Evolutionary conservation across 345 rosid species (phyloP), one percentile per base, ranked within the genome.

Genomic region (Eucalyptus viminalis): DNA sequence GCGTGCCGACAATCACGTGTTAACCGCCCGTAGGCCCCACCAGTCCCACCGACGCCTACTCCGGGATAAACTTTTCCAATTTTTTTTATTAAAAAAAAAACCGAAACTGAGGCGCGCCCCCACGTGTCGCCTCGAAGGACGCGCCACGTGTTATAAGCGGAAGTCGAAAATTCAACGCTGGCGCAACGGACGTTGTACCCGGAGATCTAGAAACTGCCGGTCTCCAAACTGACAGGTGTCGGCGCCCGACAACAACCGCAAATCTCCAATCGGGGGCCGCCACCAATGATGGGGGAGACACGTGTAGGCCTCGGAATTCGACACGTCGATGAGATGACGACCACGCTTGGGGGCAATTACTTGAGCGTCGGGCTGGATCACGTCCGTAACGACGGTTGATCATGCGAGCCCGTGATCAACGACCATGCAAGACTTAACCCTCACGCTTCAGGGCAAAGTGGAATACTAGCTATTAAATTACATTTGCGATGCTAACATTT

Each of bases 61-160:
- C 14, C 25, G 25, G 45, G 16, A 3, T 62, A 15, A 14, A 21
- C 5, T n/a, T 65, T 65, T n/a, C 76, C 31, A 62, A 13, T 29
- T 62, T 7, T 4, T 5, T 19, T 56, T 54, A 1, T 2, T 8
- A 21, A 9, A 29, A 13, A 13, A 25, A 69, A 13, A 14, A 4
- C 2, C 1, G 24, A 69, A 16, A 31, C 5, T 34, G 24, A 8
- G 17, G 44, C 11, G 44, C 43, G 12, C 14, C 81, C 81, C 40
- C 25, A 8, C 21, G 11, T 14, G 21, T 1, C 11, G 17, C 2
- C 37, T 0, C 76, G 10, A 14, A 2, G 6, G 10, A 9, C 4
- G 43, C 80, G 43, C 80, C 43, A 72, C 81, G 27, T 34, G 14
- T 19, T 2, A 40, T 9, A 0, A 27, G 8, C 8, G 25, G 45